Percentiles rank a stretch among this genome's conserved stretches.
Conservation (phyloP, 805 yeast species). For the Suhomyces canberraensis region DNA sequence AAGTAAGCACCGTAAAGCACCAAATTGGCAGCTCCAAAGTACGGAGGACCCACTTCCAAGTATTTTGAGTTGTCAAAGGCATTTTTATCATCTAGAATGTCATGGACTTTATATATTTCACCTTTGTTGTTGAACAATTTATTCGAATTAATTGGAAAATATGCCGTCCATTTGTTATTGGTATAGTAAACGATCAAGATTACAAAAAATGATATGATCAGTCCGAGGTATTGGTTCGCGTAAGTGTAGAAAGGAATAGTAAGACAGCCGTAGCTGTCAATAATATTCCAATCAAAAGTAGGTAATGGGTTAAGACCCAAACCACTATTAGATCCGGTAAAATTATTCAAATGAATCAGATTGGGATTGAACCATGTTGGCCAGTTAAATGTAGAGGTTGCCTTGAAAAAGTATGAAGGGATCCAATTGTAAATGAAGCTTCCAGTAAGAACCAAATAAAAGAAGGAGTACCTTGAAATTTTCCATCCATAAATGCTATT, state of each 20-base stretch:
- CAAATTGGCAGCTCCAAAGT: slow-evolving; percentile 59
- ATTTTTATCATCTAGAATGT: slow-evolving; percentile 43
- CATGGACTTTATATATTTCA: slow-evolving; percentile 41
- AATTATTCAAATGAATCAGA: slow-evolving; percentile 38
- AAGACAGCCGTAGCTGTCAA: slow-evolving; percentile 36
- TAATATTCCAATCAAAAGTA: slow-evolving; percentile 42
- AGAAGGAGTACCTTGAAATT: slow-evolving; percentile 41
- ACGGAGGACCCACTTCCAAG: slow-evolving; percentile 60
- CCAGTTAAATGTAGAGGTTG: slow-evolving; percentile 42
- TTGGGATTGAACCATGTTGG: slow-evolving; percentile 42
- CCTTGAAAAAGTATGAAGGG: slow-evolving; percentile 38
- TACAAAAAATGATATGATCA: slow-evolving; percentile 29
- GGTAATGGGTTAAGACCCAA: slow-evolving; percentile 43
- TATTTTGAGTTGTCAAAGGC: slow-evolving; percentile 47
- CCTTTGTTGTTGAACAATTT: slow-evolving; percentile 52
- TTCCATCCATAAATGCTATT: slow-evolving; percentile 35
- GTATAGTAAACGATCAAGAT: slow-evolving; percentile 40
- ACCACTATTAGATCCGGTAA: slow-evolving; percentile 36
- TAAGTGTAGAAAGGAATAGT: slow-evolving; percentile 44
- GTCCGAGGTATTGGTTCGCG: slow-evolving; percentile 38
- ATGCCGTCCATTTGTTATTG: slow-evolving; percentile 49
- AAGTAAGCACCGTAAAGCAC: slow-evolving; percentile 57
- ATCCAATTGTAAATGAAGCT: slow-evolving; percentile 43
- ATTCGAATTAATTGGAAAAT: slow-evolving; percentile 53
- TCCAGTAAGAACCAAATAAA: slow-evolving; percentile 27